Base-by-base conservation (phyloP, 2,329 filamentous ascomycete genomes). In the Magnaporthiopsis rhizophila region DNA sequence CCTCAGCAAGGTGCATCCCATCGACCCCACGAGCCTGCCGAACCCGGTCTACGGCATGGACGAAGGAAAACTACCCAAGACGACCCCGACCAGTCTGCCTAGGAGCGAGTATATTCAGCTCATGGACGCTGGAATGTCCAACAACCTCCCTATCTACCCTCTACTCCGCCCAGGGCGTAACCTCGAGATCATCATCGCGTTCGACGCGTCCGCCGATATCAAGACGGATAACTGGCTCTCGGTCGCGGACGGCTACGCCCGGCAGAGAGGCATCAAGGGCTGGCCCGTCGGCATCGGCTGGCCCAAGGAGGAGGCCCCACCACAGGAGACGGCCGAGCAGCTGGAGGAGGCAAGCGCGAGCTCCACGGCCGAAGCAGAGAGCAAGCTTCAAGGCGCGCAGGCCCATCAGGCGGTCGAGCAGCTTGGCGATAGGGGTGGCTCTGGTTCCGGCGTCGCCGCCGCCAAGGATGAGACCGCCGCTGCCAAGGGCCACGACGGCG, bases 121-220 rank as follows among this genome's bases (percentile, higher is more conserved):
- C 21, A 98, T 97, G 93, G 95, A 99, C 74, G 93, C 95, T 1
- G 95, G 95, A 62, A 99, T 99, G 95, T 96, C 91, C 68, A 98
- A 99, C 74, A 99, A 99, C 72, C 81, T 99, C 11, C 95, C 95
- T 1, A 93, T 98, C 58, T 99, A 99, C 73, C 95, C 95, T 0
- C 83, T 98, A 3, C 86, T 99, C 24, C 87, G 95, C 13, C 92
- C 92, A 0, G 94, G 93, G 2, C 85, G 95, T 50, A 85, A 96
- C 65, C 89, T 99, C 7, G 95, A 99, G 70, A 83, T 99, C 58
- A 80, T 98, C 59, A 85, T 99, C 59, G 91, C 93, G 3, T 99
- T 99, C 74, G 95, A 99, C 74, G 92, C 92, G 3, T 96, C 91
- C 1, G 93, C 93, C 26, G 95, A 99, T 70, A 91, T 97, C 66